These are phyloP conservation scores for Chlamydomonas sphaeroides DNA, from an alignment of 139 green algal genomes.

Conservation along the genomic window DNA sequence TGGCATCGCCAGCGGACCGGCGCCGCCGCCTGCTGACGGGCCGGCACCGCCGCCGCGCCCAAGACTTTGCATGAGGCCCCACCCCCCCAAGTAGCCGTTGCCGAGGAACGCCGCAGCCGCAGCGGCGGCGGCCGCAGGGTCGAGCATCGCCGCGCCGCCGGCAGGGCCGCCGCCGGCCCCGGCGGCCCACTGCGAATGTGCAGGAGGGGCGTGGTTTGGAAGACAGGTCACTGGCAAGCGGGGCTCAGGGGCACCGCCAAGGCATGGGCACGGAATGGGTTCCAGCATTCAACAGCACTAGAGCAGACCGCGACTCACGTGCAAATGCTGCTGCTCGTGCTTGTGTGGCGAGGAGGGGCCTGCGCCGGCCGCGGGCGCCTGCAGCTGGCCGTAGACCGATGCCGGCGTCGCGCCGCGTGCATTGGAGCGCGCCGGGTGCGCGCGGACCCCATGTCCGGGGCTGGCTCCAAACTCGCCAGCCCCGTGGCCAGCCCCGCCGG, in stretches of 20 bases:
- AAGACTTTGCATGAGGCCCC: conserved; percentile 10
- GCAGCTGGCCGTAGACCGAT: conserved; percentile 42
- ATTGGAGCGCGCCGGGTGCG: conserved; percentile 11
- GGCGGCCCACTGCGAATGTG: conserved; percentile 12
- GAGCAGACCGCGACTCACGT: neutral
- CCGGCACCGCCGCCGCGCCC: neutral
- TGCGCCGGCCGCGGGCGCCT: neutral
- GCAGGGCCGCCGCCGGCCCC: neutral
- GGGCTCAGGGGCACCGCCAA: no score
- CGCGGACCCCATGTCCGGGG: neutral
- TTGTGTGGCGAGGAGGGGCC: neutral
- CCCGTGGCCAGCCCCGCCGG: neutral
- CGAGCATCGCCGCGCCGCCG: neutral
- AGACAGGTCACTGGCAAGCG: no score
- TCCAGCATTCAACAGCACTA: no score
- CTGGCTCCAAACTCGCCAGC: neutral
- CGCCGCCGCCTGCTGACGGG: neutral
- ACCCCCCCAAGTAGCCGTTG: conserved; percentile 9
- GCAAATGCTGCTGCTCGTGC: neutral
- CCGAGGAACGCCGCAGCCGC: conserved; percentile 18
- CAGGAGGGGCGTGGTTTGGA: no score
- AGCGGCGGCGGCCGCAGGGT: neutral
- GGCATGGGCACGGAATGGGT: no score
- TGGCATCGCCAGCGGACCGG: neutral
- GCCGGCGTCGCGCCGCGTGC: conserved; percentile 48